Evolutionary conservation across 2,329 filamentous ascomycete species (phyloP).

Genomic region (Cladosporium sp.): DNA sequence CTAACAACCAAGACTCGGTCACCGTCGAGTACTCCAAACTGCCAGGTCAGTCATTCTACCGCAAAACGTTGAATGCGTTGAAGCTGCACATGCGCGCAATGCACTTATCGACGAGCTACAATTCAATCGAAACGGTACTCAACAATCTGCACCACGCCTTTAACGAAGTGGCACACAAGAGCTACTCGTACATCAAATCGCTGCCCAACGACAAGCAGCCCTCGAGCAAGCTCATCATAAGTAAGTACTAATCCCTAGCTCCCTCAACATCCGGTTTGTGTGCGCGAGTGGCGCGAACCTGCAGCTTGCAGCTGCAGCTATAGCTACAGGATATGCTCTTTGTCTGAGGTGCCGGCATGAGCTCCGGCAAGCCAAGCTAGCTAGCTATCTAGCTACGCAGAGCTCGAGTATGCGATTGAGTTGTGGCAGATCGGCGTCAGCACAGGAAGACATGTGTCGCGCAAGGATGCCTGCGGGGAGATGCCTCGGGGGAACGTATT

Average conservation of each 20-base stretch:
- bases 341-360: not conserved
- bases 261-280: constrained; percentile 1
- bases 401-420: constrained; percentile 5
- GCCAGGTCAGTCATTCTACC: constrained; percentile 73
- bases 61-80: constrained; percentile 71
- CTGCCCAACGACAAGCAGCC: constrained; percentile 58
- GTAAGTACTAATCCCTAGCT: constrained; percentile 35
- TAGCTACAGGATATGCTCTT: not conserved
- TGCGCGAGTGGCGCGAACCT: not conserved
- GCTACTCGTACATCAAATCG: constrained; percentile 57
- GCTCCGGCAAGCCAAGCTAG: constrained; percentile 2
- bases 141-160: constrained; percentile 74
- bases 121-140: constrained; percentile 64
- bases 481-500: not conserved
- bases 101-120: constrained; percentile 77
- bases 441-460: not conserved
- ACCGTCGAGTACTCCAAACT: constrained; percentile 71
- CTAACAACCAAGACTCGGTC: constrained; percentile 62
- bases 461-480: not conserved
- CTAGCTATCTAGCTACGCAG: not conserved
- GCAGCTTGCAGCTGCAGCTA: constrained; percentile 5
- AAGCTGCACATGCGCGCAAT: constrained; percentile 81
- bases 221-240: constrained; percentile 55
- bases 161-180: constrained; percentile 71
- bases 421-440: not conserved